These are phyloP conservation scores for Dillenia turbinata DNA, from an alignment of 164 flowering plant genomes.

Conservation along the genomic window DNA sequence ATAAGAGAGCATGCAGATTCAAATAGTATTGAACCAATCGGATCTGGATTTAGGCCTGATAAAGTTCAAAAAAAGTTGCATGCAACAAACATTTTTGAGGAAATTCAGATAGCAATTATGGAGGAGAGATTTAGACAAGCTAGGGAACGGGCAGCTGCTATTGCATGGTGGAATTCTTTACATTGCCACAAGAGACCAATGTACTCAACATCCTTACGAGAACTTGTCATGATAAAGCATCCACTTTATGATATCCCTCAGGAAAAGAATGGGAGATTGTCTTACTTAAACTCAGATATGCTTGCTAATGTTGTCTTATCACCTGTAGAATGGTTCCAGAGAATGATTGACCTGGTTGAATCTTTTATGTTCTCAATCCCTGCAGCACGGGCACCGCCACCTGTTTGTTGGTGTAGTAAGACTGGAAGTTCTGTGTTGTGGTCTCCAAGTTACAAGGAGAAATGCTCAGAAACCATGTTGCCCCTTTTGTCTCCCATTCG, in stretches of 20 bases:
- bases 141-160: constrained; percentile 65
- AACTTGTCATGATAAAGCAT: constrained; percentile 57
- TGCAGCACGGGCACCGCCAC: constrained; percentile 84
- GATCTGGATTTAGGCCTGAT: constrained; percentile 7
- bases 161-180: constrained; percentile 99
- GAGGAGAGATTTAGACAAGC: constrained; percentile 76
- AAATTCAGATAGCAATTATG: constrained; percentile 62
- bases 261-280: constrained; percentile 40
- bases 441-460: constrained; percentile 43
- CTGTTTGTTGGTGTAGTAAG: constrained; percentile 86
- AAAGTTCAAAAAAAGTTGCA: constrained; percentile 26
- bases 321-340: constrained; percentile 77
- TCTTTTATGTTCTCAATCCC: constrained; percentile 96
- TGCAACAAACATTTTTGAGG: constrained; percentile 74
- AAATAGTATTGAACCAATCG: constrained; percentile 20
- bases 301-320: constrained; percentile 74
- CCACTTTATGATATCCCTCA: constrained; percentile 57
- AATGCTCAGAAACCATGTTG: constrained; percentile 47
- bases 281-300: constrained; percentile 64
- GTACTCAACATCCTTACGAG: constrained; percentile 62
- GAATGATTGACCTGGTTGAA: constrained; percentile 65
- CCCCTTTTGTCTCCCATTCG: constrained; percentile 83
- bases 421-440: constrained; percentile 50
- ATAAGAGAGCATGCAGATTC: constrained; percentile 34
- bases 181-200: constrained; percentile 72